Evolutionary conservation across 2,329 filamentous ascomycete species (phyloP).

Genomic region (Sporothrix brasiliensis): DNA sequence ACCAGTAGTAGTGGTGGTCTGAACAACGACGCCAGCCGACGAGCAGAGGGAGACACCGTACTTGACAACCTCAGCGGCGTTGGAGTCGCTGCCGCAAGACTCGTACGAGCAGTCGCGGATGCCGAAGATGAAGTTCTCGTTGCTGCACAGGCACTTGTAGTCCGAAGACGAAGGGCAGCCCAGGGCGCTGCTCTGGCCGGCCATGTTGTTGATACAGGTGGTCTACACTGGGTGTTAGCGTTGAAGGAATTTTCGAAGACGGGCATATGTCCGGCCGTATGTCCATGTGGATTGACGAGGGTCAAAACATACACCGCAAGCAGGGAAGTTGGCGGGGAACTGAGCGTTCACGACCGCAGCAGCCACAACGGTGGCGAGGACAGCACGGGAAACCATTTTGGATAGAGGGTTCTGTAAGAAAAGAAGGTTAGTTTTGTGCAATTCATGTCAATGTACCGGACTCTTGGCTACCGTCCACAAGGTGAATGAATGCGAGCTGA

Average conservation of each 20-base stretch:
- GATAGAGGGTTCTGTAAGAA: constrained; percentile 16
- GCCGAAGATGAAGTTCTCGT: constrained; percentile 53
- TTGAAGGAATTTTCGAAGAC: neutral
- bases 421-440: constrained; percentile 6
- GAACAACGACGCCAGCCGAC: constrained; percentile 44
- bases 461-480: neutral
- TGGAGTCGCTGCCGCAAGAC: constrained; percentile 45
- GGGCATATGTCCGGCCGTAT: neutral
- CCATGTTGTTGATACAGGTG: constrained; percentile 56
- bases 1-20: constrained; percentile 40
- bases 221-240: constrained; percentile 42
- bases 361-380: constrained; percentile 44
- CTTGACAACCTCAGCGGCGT: constrained; percentile 45
- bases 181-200: constrained; percentile 50
- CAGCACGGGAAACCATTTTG: constrained; percentile 50
- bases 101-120: constrained; percentile 55
- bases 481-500: constrained; percentile 2
- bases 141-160: constrained; percentile 52
- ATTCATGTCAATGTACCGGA: neutral
- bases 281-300: too few relatives aligned
- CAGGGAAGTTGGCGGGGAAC: constrained; percentile 47
- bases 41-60: constrained; percentile 49
- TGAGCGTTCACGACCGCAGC: constrained; percentile 47
- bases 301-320: constrained; percentile 54
- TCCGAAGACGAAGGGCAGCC: constrained; percentile 49